Evolutionary conservation across 306 rosid species (phyloP).

Genomic region (Inga oerstediana): DNA sequence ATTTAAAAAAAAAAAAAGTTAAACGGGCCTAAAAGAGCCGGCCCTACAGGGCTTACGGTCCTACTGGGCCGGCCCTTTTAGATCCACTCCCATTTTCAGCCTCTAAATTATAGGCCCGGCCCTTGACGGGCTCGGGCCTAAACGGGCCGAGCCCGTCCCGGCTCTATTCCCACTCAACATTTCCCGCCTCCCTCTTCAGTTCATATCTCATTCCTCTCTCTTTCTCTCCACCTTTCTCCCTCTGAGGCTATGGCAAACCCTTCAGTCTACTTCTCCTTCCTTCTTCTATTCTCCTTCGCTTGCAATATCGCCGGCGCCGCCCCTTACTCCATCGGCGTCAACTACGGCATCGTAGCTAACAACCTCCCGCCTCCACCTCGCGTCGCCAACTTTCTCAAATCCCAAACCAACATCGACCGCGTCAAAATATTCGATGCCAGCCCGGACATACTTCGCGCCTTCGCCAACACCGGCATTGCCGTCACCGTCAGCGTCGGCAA

Average conservation of each 20-base stretch:
- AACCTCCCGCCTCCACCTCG: slow-evolving; percentile 73
- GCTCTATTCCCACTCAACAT: no score
- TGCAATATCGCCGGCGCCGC: slow-evolving; percentile 30
- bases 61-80: no score
- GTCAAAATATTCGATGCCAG: slow-evolving; percentile 75
- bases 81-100: no score
- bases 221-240: not conserved
- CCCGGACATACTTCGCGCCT: slow-evolving; percentile 67
- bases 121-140: no score
- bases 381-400: slow-evolving; percentile 70
- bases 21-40: no score
- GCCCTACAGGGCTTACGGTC: no score
- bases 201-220: no score
- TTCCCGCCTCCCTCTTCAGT: not conserved
- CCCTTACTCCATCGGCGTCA: slow-evolving; percentile 60
- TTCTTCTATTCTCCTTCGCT: slow-evolving; percentile 21
- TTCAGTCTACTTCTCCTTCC: not conserved
- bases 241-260: slow-evolving; percentile 45
- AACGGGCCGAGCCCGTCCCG: no score
- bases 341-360: slow-evolving; percentile 85
- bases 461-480: slow-evolving; percentile 62
- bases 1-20: no score
- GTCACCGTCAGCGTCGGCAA: slow-evolving; percentile 65
- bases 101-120: no score
- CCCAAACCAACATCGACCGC: slow-evolving; percentile 73